Conservation (phyloP, 129 eudicot genomes). For the Solidago caesia region DNA sequence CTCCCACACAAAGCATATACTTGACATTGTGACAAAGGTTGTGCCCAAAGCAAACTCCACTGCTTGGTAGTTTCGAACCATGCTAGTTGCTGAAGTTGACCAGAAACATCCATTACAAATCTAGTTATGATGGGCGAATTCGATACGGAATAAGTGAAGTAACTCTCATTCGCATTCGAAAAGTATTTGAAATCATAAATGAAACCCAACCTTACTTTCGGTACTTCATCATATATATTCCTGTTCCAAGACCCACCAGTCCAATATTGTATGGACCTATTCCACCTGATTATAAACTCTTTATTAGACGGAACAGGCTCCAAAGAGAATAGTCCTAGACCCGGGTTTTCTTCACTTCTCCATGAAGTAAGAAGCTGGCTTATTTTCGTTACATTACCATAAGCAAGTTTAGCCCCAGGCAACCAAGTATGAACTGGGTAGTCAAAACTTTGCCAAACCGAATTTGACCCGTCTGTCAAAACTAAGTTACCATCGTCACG, state of each 20-base stretch:
- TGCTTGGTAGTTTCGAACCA: too few species aligned
- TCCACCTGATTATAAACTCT: conserved; percentile 56
- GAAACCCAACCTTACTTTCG: too few species aligned
- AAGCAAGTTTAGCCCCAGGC: conserved; percentile 51
- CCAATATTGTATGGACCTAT: conserved; percentile 50
- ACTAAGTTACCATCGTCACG: conserved; percentile 46
- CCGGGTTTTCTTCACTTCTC: conserved; percentile 67
- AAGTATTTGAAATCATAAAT: too few species aligned
- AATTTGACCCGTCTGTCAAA: conserved; percentile 36
- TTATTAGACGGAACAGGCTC: conserved; percentile 39
- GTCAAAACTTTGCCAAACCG: conserved; percentile 72
- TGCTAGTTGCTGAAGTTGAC: too few species aligned
- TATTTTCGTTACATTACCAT: not conserved
- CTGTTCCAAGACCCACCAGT: conserved; percentile 37
- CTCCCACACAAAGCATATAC: too few species aligned
- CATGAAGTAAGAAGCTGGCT: conserved; percentile 59
- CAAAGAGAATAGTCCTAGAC: conserved; percentile 55
- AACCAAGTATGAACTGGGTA: conserved; percentile 65
- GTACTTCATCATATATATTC: too few species aligned
- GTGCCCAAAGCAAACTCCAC: too few species aligned
- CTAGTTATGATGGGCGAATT: too few species aligned
- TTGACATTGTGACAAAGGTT: too few species aligned
- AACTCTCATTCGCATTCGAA: too few species aligned
- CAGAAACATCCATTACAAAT: too few species aligned
- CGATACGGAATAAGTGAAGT: too few species aligned